Base-by-base conservation (phyloP, 164 flowering plant species). In the Liquidambar formosana region DNA sequence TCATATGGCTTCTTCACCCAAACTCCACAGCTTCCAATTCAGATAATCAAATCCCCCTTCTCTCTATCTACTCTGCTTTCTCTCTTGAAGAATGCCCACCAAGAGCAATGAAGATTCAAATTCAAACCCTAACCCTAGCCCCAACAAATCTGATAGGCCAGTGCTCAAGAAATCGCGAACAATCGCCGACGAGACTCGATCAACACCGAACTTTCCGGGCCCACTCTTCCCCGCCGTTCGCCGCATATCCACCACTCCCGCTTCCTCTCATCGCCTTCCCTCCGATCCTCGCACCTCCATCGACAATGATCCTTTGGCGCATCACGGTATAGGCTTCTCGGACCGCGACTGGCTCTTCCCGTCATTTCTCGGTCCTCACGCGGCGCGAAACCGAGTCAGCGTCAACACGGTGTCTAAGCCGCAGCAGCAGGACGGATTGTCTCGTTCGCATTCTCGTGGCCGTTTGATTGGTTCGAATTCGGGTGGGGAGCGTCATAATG, bases 301-400 rank as follows among this genome's bases (percentile, higher is more conserved):
- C 45, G 57, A 48, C 26, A 14, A 60, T 56, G 65, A 13, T 68
- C 59, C 38, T 43, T 43, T 48, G 27, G 10, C 63, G n/a, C 22
- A 21, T 60, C 64, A 18, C 61, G 46, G 12, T 43, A 33, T 58
- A 8, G 59, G 44, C 33, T 67, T 64, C 62, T 75, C 76, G n/a
- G 84, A 83, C 71, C 84, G 96, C 43, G 93, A 90, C 61, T 90
- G 88, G 84, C 62, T 83, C 23, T 90, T 69, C 52, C 96, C 93
- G 0, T 84, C 93, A 1, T 86, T 85, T 51, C 84, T 90, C 63
- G 92, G 91, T 10, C 88, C 90, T 0, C 82, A 88, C 60, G 61
- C 80, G 41, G 68, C 80, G 10, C 74, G 88, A 26, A 78, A 63
- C 25, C 73, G 81, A 47, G 76, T 68, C 41, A 71, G 60, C 13